Evolutionary conservation across 1,139 yeast species (phyloP).

Genomic region (Pichia sp.): DNA sequence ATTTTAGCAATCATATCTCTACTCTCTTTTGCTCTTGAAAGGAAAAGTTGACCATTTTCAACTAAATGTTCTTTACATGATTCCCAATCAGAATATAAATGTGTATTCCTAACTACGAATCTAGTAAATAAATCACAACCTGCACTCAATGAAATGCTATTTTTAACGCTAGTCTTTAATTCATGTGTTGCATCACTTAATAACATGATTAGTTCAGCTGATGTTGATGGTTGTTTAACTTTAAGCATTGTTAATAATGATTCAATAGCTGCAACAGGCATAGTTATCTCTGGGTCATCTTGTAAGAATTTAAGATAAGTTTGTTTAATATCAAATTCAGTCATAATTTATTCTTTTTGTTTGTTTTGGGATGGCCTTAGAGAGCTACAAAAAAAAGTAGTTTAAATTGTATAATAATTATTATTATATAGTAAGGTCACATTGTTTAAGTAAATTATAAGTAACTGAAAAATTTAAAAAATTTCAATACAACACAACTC

Average conservation of each 20-base stretch:
- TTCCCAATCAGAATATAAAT: constrained; percentile 91
- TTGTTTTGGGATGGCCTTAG: neutral
- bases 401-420: no score
- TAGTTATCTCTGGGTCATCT: constrained; percentile 91
- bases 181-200: constrained; percentile 70
- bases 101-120: constrained; percentile 83
- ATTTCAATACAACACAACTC: no score
- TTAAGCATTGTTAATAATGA: constrained; percentile 78
- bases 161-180: constrained; percentile 72
- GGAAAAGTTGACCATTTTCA: constrained; percentile 88
- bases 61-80: constrained; percentile 84
- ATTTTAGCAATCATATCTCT: constrained; percentile 81
- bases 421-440: no score
- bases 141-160: constrained; percentile 88
- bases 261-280: constrained; percentile 99
- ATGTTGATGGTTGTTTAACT: constrained; percentile 81
- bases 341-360: constrained; percentile 1
- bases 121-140: constrained; percentile 97
- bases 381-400: no score
- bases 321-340: constrained; percentile 67
- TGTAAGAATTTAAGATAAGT: constrained; percentile 72
- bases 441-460: no score
- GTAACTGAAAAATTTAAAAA: no score
- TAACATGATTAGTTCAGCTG: constrained; percentile 82
- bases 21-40: constrained; percentile 85